A percentile compares a stretch with the other conserved stretches of the same genome.
phyloP scores from a whole-genome alignment of 2,329 filamentous ascomycete species.

The Nemania serpens region DNA sequence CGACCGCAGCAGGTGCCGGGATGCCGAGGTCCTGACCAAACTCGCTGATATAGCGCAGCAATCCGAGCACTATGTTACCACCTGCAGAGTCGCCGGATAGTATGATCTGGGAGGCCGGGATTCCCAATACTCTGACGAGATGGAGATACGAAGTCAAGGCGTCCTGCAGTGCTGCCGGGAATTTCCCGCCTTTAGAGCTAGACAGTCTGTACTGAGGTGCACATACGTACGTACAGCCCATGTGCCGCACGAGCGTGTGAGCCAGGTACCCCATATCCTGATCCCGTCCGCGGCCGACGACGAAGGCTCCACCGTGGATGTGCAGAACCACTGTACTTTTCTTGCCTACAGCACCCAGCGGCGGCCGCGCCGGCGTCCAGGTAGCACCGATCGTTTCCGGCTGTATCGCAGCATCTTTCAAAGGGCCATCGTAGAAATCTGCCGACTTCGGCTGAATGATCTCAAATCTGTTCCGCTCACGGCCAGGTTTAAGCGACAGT shows the following conservation, averaged over 20 bases:
- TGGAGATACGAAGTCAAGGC: conserved; percentile 40
- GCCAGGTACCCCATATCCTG: conserved; percentile 37
- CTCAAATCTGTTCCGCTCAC: conserved; percentile 18
- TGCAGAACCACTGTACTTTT: conserved; percentile 34
- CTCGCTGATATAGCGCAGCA: conserved; percentile 41
- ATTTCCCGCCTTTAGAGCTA: conserved; percentile 30
- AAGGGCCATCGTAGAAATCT: conserved; percentile 15
- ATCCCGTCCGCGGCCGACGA: conserved; percentile 41
- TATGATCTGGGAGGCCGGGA: conserved; percentile 38
- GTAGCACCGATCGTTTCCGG: conserved; percentile 18
- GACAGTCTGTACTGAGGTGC: conserved; percentile 43
- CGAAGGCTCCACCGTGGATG: conserved; percentile 43
- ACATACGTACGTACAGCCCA: conserved; percentile 36
- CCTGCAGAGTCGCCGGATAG: conserved; percentile 44
- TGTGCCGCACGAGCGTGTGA: conserved; percentile 32
- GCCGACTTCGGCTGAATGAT: conserved; percentile 11
- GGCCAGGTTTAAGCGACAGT: conserved; percentile 19
- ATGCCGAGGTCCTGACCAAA: conserved; percentile 29
- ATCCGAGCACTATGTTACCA: conserved; percentile 38
- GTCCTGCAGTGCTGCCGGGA: conserved; percentile 42
- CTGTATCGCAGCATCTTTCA: conserved; percentile 4
- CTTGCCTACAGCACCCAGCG: neutral
- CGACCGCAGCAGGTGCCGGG: conserved; percentile 31
- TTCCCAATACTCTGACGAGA: conserved; percentile 32
- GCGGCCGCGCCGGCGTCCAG: conserved; percentile 21